phyloP scores from a whole-genome alignment of 2,329 filamentous ascomycete species.

The Venturia pyrina region DNA sequence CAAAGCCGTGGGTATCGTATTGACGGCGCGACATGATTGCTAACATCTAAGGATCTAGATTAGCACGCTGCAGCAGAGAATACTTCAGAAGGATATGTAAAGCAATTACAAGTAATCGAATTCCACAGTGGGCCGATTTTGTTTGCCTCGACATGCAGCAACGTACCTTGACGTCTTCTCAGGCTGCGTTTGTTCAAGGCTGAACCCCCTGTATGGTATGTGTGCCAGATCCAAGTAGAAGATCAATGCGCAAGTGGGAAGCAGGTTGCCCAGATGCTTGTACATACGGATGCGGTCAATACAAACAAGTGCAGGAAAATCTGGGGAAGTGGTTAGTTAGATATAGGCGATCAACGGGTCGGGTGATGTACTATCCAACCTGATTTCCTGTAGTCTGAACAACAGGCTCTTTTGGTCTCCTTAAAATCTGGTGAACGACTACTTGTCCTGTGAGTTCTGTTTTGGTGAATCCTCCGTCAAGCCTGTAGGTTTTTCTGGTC shows the following conservation, averaged over 20 bases:
- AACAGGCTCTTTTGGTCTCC: not conserved
- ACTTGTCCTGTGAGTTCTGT: not conserved
- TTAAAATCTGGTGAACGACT: not conserved
- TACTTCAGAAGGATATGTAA: not conserved
- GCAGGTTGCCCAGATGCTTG: not conserved
- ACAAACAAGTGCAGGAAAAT: not conserved
- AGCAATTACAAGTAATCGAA: not conserved
- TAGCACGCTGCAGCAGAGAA: not conserved
- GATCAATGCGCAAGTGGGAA: not conserved
- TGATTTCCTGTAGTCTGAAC: not conserved
- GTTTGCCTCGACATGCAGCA: constrained; percentile 2
- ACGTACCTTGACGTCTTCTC: constrained; percentile 1
- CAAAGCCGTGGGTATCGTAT: not conserved
- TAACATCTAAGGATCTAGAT: not conserved
- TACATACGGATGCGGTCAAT: not conserved
- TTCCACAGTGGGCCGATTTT: not conserved
- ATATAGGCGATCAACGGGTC: constrained; percentile 1
- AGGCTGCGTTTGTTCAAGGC: not conserved
- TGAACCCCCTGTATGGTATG: not conserved
- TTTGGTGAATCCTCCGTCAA: not conserved
- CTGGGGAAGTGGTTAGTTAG: constrained; percentile 2
- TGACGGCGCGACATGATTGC: not conserved
- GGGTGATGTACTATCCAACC: not conserved
- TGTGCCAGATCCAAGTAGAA: not conserved
- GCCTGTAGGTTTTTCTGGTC: not conserved